phyloP scores from a whole-genome alignment of 495 filamentous ascomycete species.

The Amphirosellinia nigrospora region DNA sequence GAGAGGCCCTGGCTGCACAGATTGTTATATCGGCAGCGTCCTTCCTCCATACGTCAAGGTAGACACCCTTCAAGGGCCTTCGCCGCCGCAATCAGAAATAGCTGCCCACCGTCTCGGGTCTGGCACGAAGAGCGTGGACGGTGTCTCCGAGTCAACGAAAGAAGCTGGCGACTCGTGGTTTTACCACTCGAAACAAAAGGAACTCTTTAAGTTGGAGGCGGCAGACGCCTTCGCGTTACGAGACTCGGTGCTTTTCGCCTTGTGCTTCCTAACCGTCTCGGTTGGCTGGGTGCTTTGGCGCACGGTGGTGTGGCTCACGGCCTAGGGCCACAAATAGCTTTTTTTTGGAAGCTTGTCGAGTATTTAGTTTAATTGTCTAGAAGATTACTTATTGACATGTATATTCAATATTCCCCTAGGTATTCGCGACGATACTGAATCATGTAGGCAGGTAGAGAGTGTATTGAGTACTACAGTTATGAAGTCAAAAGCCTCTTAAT shows the following conservation, averaged over 20 bases:
- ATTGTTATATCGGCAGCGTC: conserved; percentile 40
- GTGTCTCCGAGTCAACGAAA: conserved; percentile 7
- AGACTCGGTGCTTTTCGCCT: conserved; percentile 42
- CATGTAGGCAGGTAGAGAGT: not conserved
- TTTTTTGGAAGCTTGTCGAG: not conserved
- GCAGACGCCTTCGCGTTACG: conserved; percentile 59
- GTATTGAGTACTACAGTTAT: not conserved
- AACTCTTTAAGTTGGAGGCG: conserved; percentile 57
- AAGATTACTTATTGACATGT: not conserved
- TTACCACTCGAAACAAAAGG: conserved; percentile 58
- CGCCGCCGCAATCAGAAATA: not conserved
- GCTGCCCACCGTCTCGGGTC: not conserved
- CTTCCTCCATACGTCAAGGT: conserved; percentile 40
- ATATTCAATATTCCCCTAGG: not conserved
- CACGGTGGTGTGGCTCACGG: conserved; percentile 18
- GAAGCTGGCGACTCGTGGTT: conserved; percentile 35
- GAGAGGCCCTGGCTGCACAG: conserved; percentile 45
- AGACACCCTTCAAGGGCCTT: conserved; percentile 19
- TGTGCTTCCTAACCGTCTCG: conserved; percentile 39
- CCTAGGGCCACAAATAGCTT: conserved; percentile 3
- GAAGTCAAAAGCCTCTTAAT: not conserved
- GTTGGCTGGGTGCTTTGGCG: conserved; percentile 41
- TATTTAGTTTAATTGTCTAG: not conserved
- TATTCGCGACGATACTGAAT: not conserved
- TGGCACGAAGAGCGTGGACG: not conserved